Conservation (phyloP, 331 rosid species). For the Stylosanthes scabra region DNA sequence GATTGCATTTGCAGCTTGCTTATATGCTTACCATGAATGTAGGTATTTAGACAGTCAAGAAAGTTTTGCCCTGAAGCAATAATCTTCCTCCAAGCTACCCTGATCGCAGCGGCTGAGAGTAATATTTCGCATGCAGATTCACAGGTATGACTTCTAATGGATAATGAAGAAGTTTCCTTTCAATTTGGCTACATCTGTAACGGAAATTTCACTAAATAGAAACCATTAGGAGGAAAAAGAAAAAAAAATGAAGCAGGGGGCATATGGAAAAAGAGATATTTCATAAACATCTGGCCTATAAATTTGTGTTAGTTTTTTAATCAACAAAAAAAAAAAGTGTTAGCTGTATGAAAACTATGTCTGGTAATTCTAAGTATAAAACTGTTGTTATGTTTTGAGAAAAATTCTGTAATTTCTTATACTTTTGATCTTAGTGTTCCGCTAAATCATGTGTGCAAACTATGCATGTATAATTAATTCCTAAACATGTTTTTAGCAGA, state of each 20-base stretch:
- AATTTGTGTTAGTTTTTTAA: background rate
- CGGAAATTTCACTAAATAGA: background rate
- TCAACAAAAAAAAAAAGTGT: background rate
- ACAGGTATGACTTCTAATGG: slow-evolving; percentile 56
- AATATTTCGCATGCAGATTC: slow-evolving; percentile 52
- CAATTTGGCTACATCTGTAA: slow-evolving; percentile 1
- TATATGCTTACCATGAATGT: slow-evolving; percentile 41
- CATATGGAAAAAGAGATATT: slow-evolving; percentile 11
- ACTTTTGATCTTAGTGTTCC: background rate
- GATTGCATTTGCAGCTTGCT: slow-evolving; percentile 38
- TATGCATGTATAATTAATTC: background rate
- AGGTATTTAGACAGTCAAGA: slow-evolving; percentile 76
- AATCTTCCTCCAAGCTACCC: slow-evolving; percentile 62
- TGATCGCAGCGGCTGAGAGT: slow-evolving; percentile 61
- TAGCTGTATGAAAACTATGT: slow-evolving; percentile 3
- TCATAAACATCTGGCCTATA: background rate
- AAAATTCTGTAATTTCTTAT: slow-evolving; percentile 3
- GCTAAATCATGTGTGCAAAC: background rate
- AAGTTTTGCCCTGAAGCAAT: slow-evolving; percentile 94
- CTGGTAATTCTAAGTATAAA: background rate
- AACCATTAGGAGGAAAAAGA: background rate
- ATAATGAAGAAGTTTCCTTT: slow-evolving; percentile 6
- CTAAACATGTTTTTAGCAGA: slow-evolving; percentile 6
- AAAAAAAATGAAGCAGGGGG: background rate
- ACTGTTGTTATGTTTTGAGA: background rate